A percentile compares a stretch with the other conserved stretches of the same genome.
Conservation (phyloP, 2,329 filamentous ascomycete species). For the Canariomyces notabilis region DNA sequence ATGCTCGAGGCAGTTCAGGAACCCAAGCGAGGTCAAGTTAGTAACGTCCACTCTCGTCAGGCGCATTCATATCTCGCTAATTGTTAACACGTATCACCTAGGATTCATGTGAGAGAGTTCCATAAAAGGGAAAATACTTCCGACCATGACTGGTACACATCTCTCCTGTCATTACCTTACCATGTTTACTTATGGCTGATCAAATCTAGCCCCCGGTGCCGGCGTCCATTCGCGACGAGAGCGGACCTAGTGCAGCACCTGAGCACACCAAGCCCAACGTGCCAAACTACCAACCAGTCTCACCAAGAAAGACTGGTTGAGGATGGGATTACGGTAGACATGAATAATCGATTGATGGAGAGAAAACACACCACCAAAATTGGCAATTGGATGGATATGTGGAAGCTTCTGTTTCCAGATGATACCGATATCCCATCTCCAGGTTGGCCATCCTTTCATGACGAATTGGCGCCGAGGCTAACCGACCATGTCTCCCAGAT, state of each 20-base stretch:
- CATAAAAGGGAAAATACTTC: too few relatives aligned
- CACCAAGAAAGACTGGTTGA: neutral
- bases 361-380: neutral
- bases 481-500: neutral
- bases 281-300: neutral
- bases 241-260: neutral
- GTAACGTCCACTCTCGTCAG: too few relatives aligned
- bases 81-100: neutral
- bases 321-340: neutral
- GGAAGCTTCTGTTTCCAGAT: slow-evolving; percentile 1
- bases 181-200: too few relatives aligned
- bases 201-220: neutral
- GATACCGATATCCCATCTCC: neutral
- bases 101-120: neutral
- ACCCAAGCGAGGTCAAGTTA: slow-evolving; percentile 2
- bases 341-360: neutral
- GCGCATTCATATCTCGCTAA: too few relatives aligned
- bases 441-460: neutral
- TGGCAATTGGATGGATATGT: neutral
- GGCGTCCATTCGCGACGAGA: too few relatives aligned
- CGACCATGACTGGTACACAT: too few relatives aligned
- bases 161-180: too few relatives aligned
- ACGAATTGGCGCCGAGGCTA: neutral
- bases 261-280: neutral
- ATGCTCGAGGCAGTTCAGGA: neutral